phyloP scores from a whole-genome alignment of 2,329 filamentous ascomycete species.

The Pseudocercospora crystallina region DNA sequence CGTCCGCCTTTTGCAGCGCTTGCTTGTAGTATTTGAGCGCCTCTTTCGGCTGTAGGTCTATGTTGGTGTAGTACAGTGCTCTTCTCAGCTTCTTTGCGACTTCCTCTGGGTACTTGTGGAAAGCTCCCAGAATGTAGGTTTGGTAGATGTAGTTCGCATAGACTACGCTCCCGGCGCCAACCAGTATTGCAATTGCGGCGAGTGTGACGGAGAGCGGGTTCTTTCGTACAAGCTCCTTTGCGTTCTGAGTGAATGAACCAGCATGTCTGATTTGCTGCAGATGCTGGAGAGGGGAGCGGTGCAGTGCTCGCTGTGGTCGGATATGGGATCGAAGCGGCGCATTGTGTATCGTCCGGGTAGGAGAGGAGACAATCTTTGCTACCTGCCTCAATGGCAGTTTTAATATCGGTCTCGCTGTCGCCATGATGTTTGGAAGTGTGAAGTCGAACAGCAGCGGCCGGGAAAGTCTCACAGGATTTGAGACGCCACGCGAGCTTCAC shows the following conservation, averaged over 20 bases:
- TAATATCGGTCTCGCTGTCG: constrained; percentile 38
- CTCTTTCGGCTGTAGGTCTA: constrained; percentile 69
- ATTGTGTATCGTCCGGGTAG: constrained; percentile 21
- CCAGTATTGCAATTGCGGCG: constrained; percentile 35
- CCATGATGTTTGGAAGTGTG: constrained; percentile 21
- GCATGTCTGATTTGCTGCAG: constrained; percentile 22
- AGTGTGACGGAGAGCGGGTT: constrained; percentile 43
- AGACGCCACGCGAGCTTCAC: background rate
- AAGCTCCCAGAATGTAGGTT: constrained; percentile 48
- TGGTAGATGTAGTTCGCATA: constrained; percentile 51
- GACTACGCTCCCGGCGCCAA: constrained; percentile 40
- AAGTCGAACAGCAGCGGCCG: too few species aligned
- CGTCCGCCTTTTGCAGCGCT: constrained; percentile 71
- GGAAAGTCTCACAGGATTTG: too few species aligned
- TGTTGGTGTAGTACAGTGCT: constrained; percentile 83
- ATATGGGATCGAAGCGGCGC: constrained; percentile 9
- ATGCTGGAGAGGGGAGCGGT: constrained; percentile 11
- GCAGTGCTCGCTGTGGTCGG: constrained; percentile 12
- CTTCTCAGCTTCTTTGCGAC: constrained; percentile 77
- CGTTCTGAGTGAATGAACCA: constrained; percentile 27
- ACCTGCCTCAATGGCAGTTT: constrained; percentile 24
- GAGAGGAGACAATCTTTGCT: constrained; percentile 6
- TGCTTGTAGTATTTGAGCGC: constrained; percentile 82
- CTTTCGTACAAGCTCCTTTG: constrained; percentile 36
- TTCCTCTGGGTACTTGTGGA: constrained; percentile 63